Conservation (phyloP, 75 land plant species). For the Sequoia sempervirens region DNA sequence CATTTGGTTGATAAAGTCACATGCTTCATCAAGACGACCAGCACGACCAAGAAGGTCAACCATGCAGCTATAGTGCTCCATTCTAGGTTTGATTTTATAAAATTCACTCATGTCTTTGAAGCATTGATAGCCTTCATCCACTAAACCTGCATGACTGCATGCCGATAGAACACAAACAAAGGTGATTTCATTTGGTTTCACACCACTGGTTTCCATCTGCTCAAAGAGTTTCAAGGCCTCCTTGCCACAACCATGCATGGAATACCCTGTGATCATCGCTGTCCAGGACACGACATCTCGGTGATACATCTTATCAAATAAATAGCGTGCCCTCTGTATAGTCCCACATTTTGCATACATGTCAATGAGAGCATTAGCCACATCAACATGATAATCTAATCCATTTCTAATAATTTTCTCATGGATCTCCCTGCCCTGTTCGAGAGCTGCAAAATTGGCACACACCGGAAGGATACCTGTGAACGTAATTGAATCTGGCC, state of each 20-base stretch:
- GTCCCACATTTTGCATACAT: slow-evolving; percentile 15
- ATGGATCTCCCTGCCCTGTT: slow-evolving; percentile 17
- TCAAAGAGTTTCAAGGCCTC: slow-evolving; percentile 19
- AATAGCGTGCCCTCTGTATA: slow-evolving; percentile 5
- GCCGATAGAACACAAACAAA: slow-evolving; percentile 9
- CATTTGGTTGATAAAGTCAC: slow-evolving; percentile 12
- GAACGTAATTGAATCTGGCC: slow-evolving; percentile 9
- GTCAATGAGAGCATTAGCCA: slow-evolving; percentile 17
- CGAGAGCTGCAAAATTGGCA: slow-evolving; percentile 8
- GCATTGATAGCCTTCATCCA: slow-evolving; percentile 7
- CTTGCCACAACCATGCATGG: slow-evolving; percentile 15
- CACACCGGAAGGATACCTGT: slow-evolving; percentile 11
- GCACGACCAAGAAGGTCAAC: slow-evolving; percentile 18
- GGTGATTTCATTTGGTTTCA: slow-evolving; percentile 8
- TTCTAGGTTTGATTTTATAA: slow-evolving; percentile 1
- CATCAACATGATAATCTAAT: slow-evolving; percentile 7
- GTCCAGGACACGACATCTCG: slow-evolving; percentile 21
- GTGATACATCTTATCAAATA: slow-evolving; percentile 9
- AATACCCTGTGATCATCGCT: slow-evolving; percentile 18
- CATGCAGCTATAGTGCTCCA: slow-evolving; percentile 23
- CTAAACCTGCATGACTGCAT: slow-evolving; percentile 6
- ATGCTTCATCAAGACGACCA: slow-evolving; percentile 15
- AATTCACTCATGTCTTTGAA: neutral
- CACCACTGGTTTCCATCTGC: slow-evolving; percentile 2
- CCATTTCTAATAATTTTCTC: neutral